A percentile compares a stretch with the other conserved stretches of the same genome.
These are phyloP conservation scores for Rhizoclosmatium sp. DNA, from an alignment of 192 early-diverging fungal genomes.

Conservation along the genomic window DNA sequence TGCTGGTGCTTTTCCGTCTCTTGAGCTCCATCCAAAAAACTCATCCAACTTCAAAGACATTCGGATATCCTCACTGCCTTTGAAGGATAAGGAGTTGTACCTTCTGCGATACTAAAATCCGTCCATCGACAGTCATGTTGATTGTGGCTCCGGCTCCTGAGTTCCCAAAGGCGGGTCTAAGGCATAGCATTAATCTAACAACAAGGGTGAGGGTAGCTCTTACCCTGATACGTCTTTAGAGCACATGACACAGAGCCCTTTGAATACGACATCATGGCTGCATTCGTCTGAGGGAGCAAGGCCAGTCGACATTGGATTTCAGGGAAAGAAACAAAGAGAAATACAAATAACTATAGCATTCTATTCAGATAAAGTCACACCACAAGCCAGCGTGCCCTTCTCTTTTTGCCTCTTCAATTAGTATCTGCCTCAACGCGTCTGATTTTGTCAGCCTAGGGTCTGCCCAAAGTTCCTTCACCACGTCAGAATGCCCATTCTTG, in stretches of 20 bases:
- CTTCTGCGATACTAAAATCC: conserved; percentile 70
- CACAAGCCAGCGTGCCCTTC: no score
- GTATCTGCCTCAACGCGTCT: no score
- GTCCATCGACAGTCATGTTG: conserved; percentile 77
- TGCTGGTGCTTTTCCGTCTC: background rate
- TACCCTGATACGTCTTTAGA: conserved; percentile 73
- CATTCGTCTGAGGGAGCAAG: conserved; percentile 50
- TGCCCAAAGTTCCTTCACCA: background rate
- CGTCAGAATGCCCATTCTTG: background rate
- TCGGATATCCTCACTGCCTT: no score
- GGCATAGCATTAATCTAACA: conserved; percentile 22
- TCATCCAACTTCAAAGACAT: background rate
- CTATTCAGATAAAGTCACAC: no score
- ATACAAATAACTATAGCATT: no score
- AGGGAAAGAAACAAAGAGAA: no score
- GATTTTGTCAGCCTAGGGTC: no score
- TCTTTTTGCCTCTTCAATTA: no score
- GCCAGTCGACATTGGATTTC: background rate
- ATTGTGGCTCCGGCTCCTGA: conserved; percentile 64
- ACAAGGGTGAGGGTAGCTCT: background rate
- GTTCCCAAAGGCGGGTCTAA: background rate
- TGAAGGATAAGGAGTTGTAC: conserved; percentile 37
- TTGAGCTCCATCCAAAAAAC: background rate
- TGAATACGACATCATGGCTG: conserved; percentile 75
- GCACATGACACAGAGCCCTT: conserved; percentile 84